A percentile compares a stretch with the other conserved stretches of the same genome.
These are phyloP conservation scores for Lunasporangiospora selenospora DNA, from an alignment of 192 early-diverging fungal genomes.

Conservation along the genomic window DNA sequence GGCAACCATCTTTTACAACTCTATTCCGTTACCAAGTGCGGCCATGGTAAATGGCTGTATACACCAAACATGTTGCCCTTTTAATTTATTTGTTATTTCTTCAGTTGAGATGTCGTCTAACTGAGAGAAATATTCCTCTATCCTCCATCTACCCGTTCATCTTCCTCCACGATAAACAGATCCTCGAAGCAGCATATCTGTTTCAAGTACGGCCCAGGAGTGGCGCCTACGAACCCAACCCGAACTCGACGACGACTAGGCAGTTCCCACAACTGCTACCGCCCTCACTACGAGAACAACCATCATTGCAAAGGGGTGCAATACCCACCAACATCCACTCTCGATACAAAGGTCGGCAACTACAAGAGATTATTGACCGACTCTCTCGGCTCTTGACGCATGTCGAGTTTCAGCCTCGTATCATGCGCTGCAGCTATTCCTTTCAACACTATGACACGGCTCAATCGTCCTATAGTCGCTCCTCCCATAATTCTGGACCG, in stretches of 20 bases:
- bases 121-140: not conserved
- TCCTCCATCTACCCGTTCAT: not conserved
- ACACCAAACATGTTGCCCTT: too few relatives aligned
- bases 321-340: conserved; percentile 13
- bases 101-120: too few relatives aligned
- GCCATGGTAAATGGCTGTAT: conserved; percentile 35
- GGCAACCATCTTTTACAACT: conserved; percentile 28
- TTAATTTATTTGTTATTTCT: too few relatives aligned
- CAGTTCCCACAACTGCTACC: not conserved
- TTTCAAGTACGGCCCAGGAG: conserved; percentile 31
- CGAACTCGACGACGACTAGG: not conserved
- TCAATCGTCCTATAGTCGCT: not conserved
- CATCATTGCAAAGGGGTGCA: too few relatives aligned
- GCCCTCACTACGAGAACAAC: too few relatives aligned
- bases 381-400: conserved; percentile 13
- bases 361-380: conserved; percentile 19
- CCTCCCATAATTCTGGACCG: not conserved
- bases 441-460: conserved; percentile 19
- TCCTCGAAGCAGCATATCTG: conserved; percentile 31
- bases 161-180: conserved; percentile 8
- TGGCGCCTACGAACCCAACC: not conserved
- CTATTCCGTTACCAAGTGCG: conserved; percentile 28
- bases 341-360: conserved; percentile 17
- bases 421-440: conserved; percentile 39
- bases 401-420: conserved; percentile 30